A percentile compares a stretch with the other conserved stretches of the same genome.
Evolutionary conservation across 2,329 filamentous ascomycete species (phyloP).

Genomic region (Cylindrodendrum hubeiense): DNA sequence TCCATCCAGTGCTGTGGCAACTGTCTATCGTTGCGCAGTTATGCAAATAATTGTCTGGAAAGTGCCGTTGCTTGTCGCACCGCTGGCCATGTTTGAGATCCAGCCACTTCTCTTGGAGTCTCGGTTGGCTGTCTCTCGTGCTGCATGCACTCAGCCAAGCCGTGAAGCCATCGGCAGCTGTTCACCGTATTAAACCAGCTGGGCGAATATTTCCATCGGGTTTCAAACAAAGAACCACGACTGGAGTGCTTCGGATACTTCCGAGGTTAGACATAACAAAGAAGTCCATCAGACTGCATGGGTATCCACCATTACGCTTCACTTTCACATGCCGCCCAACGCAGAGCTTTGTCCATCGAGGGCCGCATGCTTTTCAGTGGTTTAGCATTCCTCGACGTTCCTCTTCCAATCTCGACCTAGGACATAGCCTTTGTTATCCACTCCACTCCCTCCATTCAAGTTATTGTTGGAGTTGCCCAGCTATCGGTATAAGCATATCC

Average conservation of each 20-base stretch:
- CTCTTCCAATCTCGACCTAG: neutral
- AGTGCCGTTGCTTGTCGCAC: conserved; percentile 32
- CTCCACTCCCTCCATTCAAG: no score
- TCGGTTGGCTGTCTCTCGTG: conserved; percentile 17
- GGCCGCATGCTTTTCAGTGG: neutral
- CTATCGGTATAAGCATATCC: no score
- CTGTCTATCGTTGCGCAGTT: conserved; percentile 17
- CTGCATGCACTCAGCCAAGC: conserved; percentile 9
- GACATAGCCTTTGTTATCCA: neutral
- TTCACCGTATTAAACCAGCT: neutral
- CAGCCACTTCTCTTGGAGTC: conserved; percentile 19
- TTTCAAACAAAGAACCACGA: neutral
- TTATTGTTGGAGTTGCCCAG: no score
- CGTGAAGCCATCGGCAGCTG: conserved; percentile 5
- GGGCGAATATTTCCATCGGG: neutral
- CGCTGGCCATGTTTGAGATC: conserved; percentile 36
- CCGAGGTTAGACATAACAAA: neutral
- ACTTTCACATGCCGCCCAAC: neutral
- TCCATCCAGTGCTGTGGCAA: conserved; percentile 5
- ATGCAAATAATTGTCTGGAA: neutral
- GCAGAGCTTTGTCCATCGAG: neutral
- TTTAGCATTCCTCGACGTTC: neutral
- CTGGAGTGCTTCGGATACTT: neutral
- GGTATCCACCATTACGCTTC: neutral
- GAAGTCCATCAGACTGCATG: neutral